Conservation (phyloP, 2,329 filamentous ascomycete genomes). For the Exophiala sideris region DNA sequence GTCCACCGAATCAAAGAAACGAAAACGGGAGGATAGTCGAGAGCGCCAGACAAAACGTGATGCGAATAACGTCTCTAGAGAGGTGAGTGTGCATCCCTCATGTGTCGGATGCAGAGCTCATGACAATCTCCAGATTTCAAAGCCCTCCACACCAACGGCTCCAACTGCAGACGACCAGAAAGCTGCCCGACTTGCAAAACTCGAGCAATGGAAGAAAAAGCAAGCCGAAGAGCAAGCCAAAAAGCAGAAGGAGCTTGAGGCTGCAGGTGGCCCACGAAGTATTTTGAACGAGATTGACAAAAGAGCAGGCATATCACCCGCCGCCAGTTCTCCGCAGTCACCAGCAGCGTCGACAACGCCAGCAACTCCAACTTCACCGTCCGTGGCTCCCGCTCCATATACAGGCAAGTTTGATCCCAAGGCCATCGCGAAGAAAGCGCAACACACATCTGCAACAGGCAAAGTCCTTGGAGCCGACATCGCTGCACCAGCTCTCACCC, state of each 20-base stretch:
- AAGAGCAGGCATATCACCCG: slow-evolving; percentile 58
- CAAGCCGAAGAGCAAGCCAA: slow-evolving; percentile 69
- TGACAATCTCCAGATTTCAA: slow-evolving; percentile 48
- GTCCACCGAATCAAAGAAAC: slow-evolving; percentile 68
- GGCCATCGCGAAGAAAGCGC: slow-evolving; percentile 75
- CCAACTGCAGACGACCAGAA: slow-evolving; percentile 70
- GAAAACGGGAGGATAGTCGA: slow-evolving; percentile 63
- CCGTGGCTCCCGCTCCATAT: slow-evolving; percentile 54
- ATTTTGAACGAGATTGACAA: slow-evolving; percentile 72
- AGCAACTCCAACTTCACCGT: slow-evolving; percentile 48
- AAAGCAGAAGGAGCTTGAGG: slow-evolving; percentile 65
- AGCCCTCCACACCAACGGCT: slow-evolving; percentile 48
- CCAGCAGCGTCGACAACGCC: slow-evolving; percentile 34
- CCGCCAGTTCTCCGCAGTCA: slow-evolving; percentile 50
- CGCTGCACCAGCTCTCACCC: slow-evolving; percentile 44
- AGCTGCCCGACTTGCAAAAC: slow-evolving; percentile 72
- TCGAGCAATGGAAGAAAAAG: slow-evolving; percentile 91
- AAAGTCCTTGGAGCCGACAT: slow-evolving; percentile 52
- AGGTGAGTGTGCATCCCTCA: slow-evolving; percentile 49
- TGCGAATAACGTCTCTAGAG: slow-evolving; percentile 50
- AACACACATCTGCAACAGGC: slow-evolving; percentile 53
- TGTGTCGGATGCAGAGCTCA: slow-evolving; percentile 26
- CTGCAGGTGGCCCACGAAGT: slow-evolving; percentile 62
- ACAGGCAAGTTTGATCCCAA: slow-evolving; percentile 84
- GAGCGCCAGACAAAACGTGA: slow-evolving; percentile 52